Percentiles rank a stretch among this genome's conserved stretches.
These are phyloP conservation scores for Naganishia vaughanmartiniae DNA, from an alignment of 768 basidiomycete genomes.

Conservation along the genomic window DNA sequence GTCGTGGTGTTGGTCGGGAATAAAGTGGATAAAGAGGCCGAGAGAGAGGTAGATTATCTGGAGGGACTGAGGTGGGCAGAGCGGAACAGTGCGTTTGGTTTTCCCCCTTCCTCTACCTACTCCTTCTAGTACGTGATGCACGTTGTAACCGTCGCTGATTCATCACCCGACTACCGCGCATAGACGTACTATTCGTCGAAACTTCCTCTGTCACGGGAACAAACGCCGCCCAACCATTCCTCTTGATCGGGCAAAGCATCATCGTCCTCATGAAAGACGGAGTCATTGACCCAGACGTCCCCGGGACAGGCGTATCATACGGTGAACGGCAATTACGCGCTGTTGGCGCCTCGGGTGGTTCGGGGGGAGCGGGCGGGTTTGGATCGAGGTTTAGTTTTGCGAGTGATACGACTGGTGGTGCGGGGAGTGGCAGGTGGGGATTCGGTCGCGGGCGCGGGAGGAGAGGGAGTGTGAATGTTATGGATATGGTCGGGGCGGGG, in stretches of 20 bases:
- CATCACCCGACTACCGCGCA: no score
- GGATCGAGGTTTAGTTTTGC: constrained; percentile 79
- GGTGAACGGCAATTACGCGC: constrained; percentile 88
- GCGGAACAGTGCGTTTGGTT: constrained; percentile 68
- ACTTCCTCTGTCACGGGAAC: constrained; percentile 87
- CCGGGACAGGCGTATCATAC: constrained; percentile 92
- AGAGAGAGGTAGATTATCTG: constrained; percentile 86
- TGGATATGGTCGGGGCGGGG: constrained; percentile 46
- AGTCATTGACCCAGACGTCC: constrained; percentile 83
- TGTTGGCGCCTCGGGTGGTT: constrained; percentile 53
- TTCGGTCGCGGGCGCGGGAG: constrained; percentile 28
- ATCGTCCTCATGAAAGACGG: constrained; percentile 88
- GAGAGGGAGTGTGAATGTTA: constrained; percentile 45
- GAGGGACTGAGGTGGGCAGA: constrained; percentile 96
- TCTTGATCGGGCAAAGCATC: constrained; percentile 76
- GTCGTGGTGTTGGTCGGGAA: constrained; percentile 76
- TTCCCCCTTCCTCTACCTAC: not conserved
- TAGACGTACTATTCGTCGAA: constrained; percentile 91
- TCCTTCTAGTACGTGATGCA: not conserved
- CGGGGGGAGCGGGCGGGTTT: constrained; percentile 59
- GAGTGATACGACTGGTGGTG: constrained; percentile 19
- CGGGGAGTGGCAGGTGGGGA: constrained; percentile 30
- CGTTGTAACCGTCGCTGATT: not conserved
- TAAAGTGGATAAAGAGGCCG: constrained; percentile 91
- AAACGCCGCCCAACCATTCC: constrained; percentile 86